Base-by-base conservation (phyloP, 768 basidiomycete genomes). In the Agaricus blazei region DNA sequence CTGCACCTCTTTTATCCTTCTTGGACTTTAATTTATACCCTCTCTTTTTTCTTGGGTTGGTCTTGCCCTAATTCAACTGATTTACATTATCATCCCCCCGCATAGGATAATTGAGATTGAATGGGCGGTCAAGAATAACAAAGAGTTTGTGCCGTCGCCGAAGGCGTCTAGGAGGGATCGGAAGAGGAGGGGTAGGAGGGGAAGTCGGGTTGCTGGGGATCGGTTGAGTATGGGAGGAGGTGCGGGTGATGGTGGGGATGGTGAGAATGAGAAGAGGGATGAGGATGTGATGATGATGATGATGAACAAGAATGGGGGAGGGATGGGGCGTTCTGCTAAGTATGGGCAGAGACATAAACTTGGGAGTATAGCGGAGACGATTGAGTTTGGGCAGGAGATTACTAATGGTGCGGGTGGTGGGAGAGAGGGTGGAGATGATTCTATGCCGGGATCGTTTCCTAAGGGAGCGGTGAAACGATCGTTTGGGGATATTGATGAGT, bases 91-190 rank as follows among this genome's bases (percentile, higher is more conserved):
- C 31, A 43, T 50, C 40, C 34, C 34, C 34, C 52, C 44, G 34
- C 48, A 63, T 67, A 90, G 87, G 75, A 88, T 90, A 67, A 82
- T 90, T 70, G 88, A 90, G 70, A 84, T 90, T 64, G 87, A 90
- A 68, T 88, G 82, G 84, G 78, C 88, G 1, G 80, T 87, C 66
- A 82, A 82, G 70, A 79, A 88, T 61, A 72, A 77, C 57, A 77
- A 69, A 59, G 72, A 76, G 48, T 86, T 84, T 57, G 72, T 83
- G 28, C 82, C 85, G n/a, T 75, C 77, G 19, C 77, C 81, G 31
- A 84, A 78, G 69, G 79, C 69, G 37, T 61, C 67, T 8, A 68
- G 64, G 67, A 74, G 71, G 65, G 62, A 60, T 57, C 72, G 70
- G 65, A 66, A 67, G 59, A 68, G 65, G 64, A 72, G 68, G 66